Evolutionary conservation across 331 rosid genomes (phyloP), one percentile per base, ranked within the genome.

Genomic region (Phaseolus coccineus): DNA sequence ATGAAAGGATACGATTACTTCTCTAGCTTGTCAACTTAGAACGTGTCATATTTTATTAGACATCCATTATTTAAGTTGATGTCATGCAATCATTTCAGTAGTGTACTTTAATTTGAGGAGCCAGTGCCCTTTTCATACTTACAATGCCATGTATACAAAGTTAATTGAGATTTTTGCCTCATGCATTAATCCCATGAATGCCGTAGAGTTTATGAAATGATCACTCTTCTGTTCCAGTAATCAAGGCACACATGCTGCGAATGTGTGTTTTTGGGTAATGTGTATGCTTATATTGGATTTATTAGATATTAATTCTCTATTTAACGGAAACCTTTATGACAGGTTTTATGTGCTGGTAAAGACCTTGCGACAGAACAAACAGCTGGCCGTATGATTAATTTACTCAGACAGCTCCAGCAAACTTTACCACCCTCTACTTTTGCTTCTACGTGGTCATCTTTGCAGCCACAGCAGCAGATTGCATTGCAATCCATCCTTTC

Each of bases 391-490:
- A 95, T 95, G 97, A 65, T 91, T 42, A 95, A 69, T 91, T 78
- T 95, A 68, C 89, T 95, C 47, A 85, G 86, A 85, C 99, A 92
- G 85, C 96, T 94, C 77, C 97, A 94, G 89, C 97, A 91, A 81
- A 92, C 94, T 22, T 79, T 95, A 64, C 97, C 99, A 2, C 96
- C 99, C 0, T 67, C 95, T 44, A 90, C 97, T 33, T 86, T 93
- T 76, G 97, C 98, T 27, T 92, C 99, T 19, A 92, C 98, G 16
- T 96, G 94, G 92, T 91, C 98, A 40, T 91, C 98, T 65, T 88
- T 96, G 88, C 98, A 89, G 86, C 99, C 99, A 8, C 98, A 96
- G 83, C 97, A 93, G 59, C 99, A 96, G 81, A 90, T 91, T 79
- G 99, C 98, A 25, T 82, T 96, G 59, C 99, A 93, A 64, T 90